Conservation (phyloP, 2,329 filamentous ascomycete species). For the Volutella citrinella region DNA sequence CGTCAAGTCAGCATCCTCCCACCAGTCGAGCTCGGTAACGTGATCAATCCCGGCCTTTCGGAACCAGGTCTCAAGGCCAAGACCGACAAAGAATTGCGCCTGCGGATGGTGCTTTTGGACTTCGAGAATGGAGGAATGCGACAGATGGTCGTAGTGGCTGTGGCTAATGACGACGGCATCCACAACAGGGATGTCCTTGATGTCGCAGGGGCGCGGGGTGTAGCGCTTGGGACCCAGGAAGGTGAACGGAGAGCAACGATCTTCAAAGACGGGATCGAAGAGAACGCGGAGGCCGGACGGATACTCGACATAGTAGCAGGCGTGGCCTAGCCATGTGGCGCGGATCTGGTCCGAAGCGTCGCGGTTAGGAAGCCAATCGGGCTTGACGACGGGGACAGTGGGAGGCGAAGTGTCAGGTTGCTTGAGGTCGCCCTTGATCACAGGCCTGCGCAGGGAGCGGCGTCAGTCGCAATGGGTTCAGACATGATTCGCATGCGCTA, state of each 20-base stretch:
- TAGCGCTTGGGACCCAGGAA: slow-evolving; percentile 73
- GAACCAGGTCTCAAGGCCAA: slow-evolving; percentile 86
- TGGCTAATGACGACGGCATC: slow-evolving; percentile 82
- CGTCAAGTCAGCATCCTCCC: slow-evolving; percentile 76
- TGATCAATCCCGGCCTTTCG: slow-evolving; percentile 64
- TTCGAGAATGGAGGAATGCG: slow-evolving; percentile 69
- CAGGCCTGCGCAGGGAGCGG: slow-evolving; percentile 26
- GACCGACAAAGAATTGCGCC: slow-evolving; percentile 82
- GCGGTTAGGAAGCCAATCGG: slow-evolving; percentile 63
- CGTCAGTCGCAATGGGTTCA: background rate
- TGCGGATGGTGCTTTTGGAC: slow-evolving; percentile 69
- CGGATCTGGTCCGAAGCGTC: slow-evolving; percentile 59
- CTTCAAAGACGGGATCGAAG: slow-evolving; percentile 91
- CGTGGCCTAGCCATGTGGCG: slow-evolving; percentile 93
- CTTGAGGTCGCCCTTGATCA: slow-evolving; percentile 38
- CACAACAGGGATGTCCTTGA: slow-evolving; percentile 73
- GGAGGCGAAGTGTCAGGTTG: slow-evolving; percentile 61
- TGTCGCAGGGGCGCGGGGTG: slow-evolving; percentile 71
- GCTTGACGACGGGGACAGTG: slow-evolving; percentile 64
- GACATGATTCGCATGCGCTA: background rate
- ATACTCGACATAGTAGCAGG: slow-evolving; percentile 91
- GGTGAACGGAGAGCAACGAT: slow-evolving; percentile 75
- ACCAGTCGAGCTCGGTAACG: slow-evolving; percentile 92
- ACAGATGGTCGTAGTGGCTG: slow-evolving; percentile 91
- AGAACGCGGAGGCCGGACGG: slow-evolving; percentile 81